Conservation (phyloP, 2,329 filamentous ascomycete genomes). For the Ceratocystis destructans region DNA sequence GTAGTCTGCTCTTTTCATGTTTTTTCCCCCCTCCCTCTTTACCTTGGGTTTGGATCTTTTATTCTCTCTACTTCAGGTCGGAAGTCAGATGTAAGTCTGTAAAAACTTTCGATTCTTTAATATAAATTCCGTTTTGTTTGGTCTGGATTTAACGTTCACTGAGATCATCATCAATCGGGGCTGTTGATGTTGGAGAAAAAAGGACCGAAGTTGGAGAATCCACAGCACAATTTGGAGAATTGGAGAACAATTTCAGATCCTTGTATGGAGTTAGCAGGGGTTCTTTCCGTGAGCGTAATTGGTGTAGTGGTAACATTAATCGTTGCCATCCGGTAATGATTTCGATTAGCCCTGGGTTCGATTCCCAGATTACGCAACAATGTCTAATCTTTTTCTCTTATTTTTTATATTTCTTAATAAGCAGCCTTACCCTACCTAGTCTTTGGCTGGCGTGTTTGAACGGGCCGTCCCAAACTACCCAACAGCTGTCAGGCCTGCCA, state of each 20-base stretch:
- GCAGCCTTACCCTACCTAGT: not conserved
- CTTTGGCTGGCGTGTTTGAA: not conserved
- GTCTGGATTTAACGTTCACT: not conserved
- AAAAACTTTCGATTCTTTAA: too few relatives aligned
- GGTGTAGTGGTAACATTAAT: constrained; percentile 14
- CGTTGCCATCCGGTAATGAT: constrained; percentile 11
- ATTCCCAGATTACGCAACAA: constrained; percentile 8
- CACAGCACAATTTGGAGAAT: not conserved
- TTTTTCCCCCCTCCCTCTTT: not conserved
- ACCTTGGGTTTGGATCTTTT: not conserved
- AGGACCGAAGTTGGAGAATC: not conserved
- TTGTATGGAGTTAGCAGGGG: not conserved
- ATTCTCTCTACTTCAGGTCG: not conserved
- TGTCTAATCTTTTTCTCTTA: not conserved
- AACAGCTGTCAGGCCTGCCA: not conserved
- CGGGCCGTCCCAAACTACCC: not conserved
- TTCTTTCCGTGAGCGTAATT: not conserved
- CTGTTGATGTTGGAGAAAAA: too few relatives aligned
- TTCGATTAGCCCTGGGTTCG: constrained; percentile 13
- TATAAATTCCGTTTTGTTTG: not conserved
- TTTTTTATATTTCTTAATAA: not conserved
- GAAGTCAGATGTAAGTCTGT: not conserved
- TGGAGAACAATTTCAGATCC: not conserved
- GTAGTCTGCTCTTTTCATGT: not conserved
- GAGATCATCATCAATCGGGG: too few relatives aligned